Conservation (phyloP, 73 alveolate species). For the Halteria grandinella region DNA sequence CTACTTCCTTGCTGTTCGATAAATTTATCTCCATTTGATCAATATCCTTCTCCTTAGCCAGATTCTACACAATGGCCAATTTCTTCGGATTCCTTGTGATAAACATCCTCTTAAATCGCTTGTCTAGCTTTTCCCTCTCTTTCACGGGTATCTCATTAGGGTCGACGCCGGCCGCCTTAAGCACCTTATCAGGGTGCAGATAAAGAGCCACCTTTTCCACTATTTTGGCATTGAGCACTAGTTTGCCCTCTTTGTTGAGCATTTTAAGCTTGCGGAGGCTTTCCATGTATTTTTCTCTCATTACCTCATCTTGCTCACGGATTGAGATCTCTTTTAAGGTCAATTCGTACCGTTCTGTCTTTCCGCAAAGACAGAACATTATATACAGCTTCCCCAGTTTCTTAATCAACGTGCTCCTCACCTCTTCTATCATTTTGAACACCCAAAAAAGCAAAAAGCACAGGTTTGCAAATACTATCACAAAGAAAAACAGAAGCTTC, state of each 20-base stretch:
- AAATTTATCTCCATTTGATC: too few relatives aligned
- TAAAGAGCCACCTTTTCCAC: not conserved
- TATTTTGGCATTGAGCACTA: not conserved
- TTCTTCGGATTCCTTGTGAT: too few relatives aligned
- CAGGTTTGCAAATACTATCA: slow-evolving; percentile 5
- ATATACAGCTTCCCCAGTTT: not conserved
- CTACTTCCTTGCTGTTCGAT: too few relatives aligned
- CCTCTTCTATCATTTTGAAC: not conserved
- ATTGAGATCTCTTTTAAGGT: not conserved
- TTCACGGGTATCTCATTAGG: too few relatives aligned
- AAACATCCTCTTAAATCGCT: too few relatives aligned
- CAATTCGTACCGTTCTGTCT: not conserved
- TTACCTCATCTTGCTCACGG: slow-evolving; percentile 8
- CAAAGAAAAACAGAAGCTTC: slow-evolving; percentile 6
- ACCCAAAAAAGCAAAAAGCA: slow-evolving; percentile 7
- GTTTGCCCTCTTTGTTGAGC: not conserved
- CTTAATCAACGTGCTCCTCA: not conserved
- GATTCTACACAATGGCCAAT: too few relatives aligned
- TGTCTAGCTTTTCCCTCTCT: too few relatives aligned
- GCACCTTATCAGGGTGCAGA: not conserved
- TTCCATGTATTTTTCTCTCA: slow-evolving; percentile 22
- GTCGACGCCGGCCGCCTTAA: too few relatives aligned
- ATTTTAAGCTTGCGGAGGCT: not conserved
- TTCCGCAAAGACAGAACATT: slow-evolving; percentile 28
- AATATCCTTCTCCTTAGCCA: too few relatives aligned